These are phyloP conservation scores for Bolboschoenoplectus hybrid DNA, from an alignment of 202 grass and related monocot genomes.

Conservation along the genomic window DNA sequence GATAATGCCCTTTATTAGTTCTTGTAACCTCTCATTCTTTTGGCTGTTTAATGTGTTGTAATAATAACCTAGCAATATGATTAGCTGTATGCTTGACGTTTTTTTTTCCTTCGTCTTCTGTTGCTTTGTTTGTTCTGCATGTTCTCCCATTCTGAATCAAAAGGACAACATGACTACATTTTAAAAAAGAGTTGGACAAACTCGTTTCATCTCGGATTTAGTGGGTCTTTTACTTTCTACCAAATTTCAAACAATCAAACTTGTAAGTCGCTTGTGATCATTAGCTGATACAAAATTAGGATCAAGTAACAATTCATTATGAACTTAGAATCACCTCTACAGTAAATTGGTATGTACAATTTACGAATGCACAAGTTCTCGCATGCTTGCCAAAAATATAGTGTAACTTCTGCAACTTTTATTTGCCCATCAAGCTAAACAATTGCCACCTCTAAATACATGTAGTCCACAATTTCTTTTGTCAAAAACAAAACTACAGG, in stretches of 20 bases:
- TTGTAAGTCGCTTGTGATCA: neutral
- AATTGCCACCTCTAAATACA: neutral
- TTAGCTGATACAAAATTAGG: neutral
- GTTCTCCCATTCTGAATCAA: neutral
- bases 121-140: neutral
- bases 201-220: neutral
- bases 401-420: no score
- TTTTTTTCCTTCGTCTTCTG: neutral
- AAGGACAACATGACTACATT: neutral
- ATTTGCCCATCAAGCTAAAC: no score
- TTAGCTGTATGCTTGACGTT: neutral
- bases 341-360: neutral
- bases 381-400: neutral
- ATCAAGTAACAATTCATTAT: neutral
- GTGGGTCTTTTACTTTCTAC: neutral
- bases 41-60: slow-evolving; percentile 26
- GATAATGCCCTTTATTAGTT: slow-evolving; percentile 34
- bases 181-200: neutral
- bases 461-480: neutral
- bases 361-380: neutral
- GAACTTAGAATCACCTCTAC: neutral
- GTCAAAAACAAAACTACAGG: neutral
- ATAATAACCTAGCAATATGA: slow-evolving; percentile 28
- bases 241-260: no score
- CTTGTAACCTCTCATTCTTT: slow-evolving; percentile 31